Evolutionary conservation across 2,329 filamentous ascomycete genomes (phyloP), one percentile per base, ranked within the genome.

Genomic region (Neoascochyta sp.): DNA sequence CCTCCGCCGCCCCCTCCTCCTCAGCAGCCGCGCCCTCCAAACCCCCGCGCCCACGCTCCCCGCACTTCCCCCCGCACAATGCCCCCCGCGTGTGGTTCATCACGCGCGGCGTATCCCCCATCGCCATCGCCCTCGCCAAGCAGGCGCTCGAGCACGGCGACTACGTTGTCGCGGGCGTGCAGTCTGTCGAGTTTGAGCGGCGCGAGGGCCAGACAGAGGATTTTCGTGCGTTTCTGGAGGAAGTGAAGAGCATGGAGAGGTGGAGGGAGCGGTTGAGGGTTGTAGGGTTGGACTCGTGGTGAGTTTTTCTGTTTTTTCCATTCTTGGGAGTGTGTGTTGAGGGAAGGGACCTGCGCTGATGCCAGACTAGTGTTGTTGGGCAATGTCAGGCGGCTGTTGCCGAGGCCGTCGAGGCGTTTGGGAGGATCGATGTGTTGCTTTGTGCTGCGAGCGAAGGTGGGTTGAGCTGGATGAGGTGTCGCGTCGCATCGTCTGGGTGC

Each of bases 51-150:
- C 57, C 60, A 12, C 54, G 48, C 18, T 63, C 60, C 7, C 68
- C 68, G 23, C 74, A 74, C 38, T 80, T 80, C 46, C 78, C 78
- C 22, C 66, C 70, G 16, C 76, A 80, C 60, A 72, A 74, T 55
- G 73, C 71, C 27, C 88, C 89, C 28, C 82, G 90, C 54, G 86
- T 90, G 53, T 96, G 92, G 92, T 81, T 98, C 57, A 70, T 98
- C 45, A 95, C 89, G 8, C 83, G 86, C 36, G 86, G 86, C 18
- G 77, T 90, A 38, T 90, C 87, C 19, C 87, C 90, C 9, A 76
- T 95, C 43, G 83, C 83, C 31, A 83, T 95, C 38, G 83, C 86
- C 24, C 74, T 95, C 35, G 84, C 87, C 31, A 80, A 83, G 32
- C 78, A 86, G 50, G 74, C 94, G 23, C 80, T 96, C 26, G 78